These are phyloP conservation scores for Beauveria rudraprayagi DNA, from an alignment of 2,329 filamentous ascomycete genomes.

Conservation along the genomic window DNA sequence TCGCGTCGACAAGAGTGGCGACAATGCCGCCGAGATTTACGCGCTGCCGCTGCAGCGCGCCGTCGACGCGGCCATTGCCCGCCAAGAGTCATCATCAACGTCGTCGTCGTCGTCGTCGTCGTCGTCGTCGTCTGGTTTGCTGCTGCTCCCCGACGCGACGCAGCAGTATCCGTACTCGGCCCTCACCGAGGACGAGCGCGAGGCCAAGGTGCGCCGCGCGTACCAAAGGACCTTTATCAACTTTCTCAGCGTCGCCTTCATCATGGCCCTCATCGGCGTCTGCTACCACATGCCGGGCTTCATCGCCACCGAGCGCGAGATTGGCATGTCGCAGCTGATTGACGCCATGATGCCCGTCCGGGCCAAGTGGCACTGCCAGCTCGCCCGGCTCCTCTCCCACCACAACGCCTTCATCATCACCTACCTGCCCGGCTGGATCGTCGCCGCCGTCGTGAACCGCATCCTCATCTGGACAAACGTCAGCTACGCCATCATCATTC, in stretches of 20 bases:
- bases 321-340: constrained; percentile 64
- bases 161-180: constrained; percentile 26
- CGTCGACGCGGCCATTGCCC: constrained; percentile 53
- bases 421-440: constrained; percentile 39
- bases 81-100: neutral
- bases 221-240: constrained; percentile 59
- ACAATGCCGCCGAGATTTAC: constrained; percentile 59
- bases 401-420: constrained; percentile 61
- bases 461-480: constrained; percentile 32
- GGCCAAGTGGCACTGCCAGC: constrained; percentile 38
- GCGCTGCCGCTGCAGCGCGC: constrained; percentile 61
- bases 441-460: constrained; percentile 31
- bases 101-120: no score
- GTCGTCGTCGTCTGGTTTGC: no score
- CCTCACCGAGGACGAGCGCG: constrained; percentile 38
- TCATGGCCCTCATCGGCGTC: constrained; percentile 61
- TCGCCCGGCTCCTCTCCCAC: constrained; percentile 43
- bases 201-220: constrained; percentile 46
- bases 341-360: constrained; percentile 66
- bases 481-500: constrained; percentile 52
- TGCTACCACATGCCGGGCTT: constrained; percentile 65
- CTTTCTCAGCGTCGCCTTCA: constrained; percentile 58
- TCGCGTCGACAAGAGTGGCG: constrained; percentile 42
- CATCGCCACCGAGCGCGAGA: constrained; percentile 61
- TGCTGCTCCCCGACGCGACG: constrained; percentile 22